Conservation (phyloP, 306 rosid species). For the Cucurbita moschata region DNA sequence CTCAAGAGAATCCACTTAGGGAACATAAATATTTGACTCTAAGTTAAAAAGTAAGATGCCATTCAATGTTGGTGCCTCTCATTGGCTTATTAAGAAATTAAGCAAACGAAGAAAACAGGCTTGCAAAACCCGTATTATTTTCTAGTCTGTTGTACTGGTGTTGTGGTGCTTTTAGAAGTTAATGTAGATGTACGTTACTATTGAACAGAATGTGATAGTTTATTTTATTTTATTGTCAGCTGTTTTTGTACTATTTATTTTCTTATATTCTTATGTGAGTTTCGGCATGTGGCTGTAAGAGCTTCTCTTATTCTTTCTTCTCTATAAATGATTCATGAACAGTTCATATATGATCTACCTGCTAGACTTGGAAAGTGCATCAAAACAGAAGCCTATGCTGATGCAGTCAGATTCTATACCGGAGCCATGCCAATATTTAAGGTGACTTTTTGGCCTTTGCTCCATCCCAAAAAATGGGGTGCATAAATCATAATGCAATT, state of each 20-base stretch:
- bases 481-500: neutral
- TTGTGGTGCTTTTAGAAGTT: neutral
- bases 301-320: slow-evolving; percentile 11
- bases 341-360: slow-evolving; percentile 93
- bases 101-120: neutral
- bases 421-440: slow-evolving; percentile 93
- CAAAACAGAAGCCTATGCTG: slow-evolving; percentile 77
- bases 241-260: neutral
- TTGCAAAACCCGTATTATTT: neutral
- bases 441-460: slow-evolving; percentile 23
- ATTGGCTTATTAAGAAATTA: neutral
- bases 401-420: slow-evolving; percentile 72
- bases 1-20: too few relatives aligned
- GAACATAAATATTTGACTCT: too few relatives aligned
- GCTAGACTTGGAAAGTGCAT: slow-evolving; percentile 83
- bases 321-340: slow-evolving; percentile 23
- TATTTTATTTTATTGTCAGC: neutral
- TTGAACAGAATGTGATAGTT: neutral
- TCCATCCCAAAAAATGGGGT: neutral
- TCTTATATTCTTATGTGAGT: neutral
- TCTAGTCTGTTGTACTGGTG: neutral
- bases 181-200: neutral
- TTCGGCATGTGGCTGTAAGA: neutral
- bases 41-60: neutral
- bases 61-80: neutral